Evolutionary conservation across 768 basidiomycete species (phyloP).

Genomic region (Coprinellus micaceus): DNA sequence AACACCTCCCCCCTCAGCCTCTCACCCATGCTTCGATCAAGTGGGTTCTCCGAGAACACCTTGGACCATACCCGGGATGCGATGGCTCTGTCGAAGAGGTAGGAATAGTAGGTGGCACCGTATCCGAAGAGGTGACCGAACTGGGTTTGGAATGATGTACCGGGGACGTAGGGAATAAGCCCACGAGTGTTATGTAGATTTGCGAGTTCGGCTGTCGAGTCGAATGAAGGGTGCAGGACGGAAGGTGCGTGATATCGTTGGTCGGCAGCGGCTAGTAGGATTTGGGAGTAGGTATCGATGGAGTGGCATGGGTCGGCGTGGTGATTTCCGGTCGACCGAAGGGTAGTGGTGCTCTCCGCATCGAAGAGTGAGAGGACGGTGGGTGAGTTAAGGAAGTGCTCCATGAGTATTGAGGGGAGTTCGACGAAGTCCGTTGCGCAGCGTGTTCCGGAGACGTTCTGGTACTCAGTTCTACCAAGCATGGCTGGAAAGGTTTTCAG

Average conservation of each 20-base stretch:
- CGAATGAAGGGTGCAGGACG: slow-evolving; percentile 53
- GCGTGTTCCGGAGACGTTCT: slow-evolving; percentile 95
- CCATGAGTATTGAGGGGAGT: slow-evolving; percentile 97
- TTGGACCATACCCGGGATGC: slow-evolving; percentile 86
- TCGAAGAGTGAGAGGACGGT: slow-evolving; percentile 79
- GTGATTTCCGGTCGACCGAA: slow-evolving; percentile 55
- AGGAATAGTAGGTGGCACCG: slow-evolving; percentile 97
- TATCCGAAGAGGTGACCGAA: slow-evolving; percentile 96
- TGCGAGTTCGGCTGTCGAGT: slow-evolving; percentile 67
- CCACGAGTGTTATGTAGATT: slow-evolving; percentile 65
- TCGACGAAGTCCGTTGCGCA: slow-evolving; percentile 99
- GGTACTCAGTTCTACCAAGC: slow-evolving; percentile 96
- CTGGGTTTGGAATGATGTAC: slow-evolving; percentile 92
- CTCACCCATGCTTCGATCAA: slow-evolving; percentile 75
- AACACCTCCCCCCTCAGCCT: slow-evolving; percentile 75
- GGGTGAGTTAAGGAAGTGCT: slow-evolving; percentile 89
- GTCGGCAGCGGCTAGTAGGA: slow-evolving; percentile 84
- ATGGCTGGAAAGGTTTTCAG: slow-evolving; percentile 79
- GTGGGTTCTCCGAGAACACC: slow-evolving; percentile 65
- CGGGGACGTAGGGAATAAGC: slow-evolving; percentile 76
- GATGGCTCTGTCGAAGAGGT: slow-evolving; percentile 94
- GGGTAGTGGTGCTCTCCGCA: slow-evolving; percentile 40
- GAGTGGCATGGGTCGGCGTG: slow-evolving; percentile 73
- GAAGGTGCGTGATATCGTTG: slow-evolving; percentile 83
- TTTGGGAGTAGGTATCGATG: slow-evolving; percentile 89